phyloP scores from a whole-genome alignment of 1,284 basidiomycete species.

The Inonotus hispidus region DNA sequence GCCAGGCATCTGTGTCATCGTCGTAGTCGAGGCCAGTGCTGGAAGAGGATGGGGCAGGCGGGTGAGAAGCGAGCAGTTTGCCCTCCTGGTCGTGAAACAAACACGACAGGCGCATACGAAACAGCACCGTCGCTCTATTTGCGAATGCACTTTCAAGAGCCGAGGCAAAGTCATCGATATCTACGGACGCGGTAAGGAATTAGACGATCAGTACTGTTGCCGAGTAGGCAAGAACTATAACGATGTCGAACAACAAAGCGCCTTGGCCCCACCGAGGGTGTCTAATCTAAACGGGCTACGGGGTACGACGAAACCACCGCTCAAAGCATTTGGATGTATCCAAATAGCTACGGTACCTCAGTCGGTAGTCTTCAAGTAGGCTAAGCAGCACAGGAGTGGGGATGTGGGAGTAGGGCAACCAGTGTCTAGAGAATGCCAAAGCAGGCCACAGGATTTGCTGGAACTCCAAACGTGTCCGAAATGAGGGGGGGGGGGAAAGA shows the following conservation, averaged over 20 bases:
- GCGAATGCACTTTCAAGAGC: slow-evolving; percentile 74
- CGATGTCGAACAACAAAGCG: not conserved
- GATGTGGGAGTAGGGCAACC: too few species aligned
- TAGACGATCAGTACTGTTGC: not conserved
- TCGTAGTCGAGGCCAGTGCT: not conserved
- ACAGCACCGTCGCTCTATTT: slow-evolving; percentile 74
- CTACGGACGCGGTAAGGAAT: slow-evolving; percentile 35
- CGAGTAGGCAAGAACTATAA: too few species aligned
- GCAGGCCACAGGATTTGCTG: not conserved
- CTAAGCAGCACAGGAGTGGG: too few species aligned
- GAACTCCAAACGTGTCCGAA: not conserved
- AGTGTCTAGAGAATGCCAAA: too few species aligned
- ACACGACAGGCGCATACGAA: slow-evolving; percentile 84
- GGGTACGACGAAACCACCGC: too few species aligned
- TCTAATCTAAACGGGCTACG: too few species aligned
- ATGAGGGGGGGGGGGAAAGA: not conserved
- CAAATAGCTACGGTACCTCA: too few species aligned
- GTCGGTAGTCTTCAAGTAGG: too few species aligned
- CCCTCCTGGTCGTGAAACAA: slow-evolving; percentile 64
- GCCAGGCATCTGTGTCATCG: slow-evolving; percentile 56
- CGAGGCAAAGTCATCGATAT: slow-evolving; percentile 75
- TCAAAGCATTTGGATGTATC: too few species aligned
- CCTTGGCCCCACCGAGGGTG: too few species aligned
- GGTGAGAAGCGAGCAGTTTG: slow-evolving; percentile 39
- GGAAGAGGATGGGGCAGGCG: not conserved